Evolutionary conservation across 78 protist genomes (phyloP).

Genomic region (Speleostelium caveatum): DNA sequence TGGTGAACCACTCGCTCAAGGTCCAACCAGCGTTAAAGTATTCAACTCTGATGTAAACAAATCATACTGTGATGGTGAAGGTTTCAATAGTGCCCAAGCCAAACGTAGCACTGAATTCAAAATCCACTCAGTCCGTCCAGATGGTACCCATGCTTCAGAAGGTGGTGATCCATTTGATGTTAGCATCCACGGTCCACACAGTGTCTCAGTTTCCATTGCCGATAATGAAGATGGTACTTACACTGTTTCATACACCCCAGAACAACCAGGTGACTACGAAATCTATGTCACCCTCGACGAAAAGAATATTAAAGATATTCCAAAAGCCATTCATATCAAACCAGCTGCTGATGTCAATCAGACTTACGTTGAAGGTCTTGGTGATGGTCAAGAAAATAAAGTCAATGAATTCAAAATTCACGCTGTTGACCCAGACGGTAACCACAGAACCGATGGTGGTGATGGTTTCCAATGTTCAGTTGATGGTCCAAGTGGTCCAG

Average conservation of each 20-base stretch:
- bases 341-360: conserved; percentile 79
- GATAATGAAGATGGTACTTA: conserved; percentile 89
- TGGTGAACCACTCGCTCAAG: conserved; percentile 77
- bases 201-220: conserved; percentile 41
- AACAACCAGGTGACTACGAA: conserved; percentile 75
- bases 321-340: conserved; percentile 68
- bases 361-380: conserved; percentile 76
- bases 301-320: conserved; percentile 74
- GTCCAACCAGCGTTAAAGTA: conserved; percentile 32
- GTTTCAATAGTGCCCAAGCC: conserved; percentile 76
- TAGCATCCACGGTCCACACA: conserved; percentile 60
- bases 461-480: conserved; percentile 76
- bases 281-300: conserved; percentile 54
- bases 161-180: conserved; percentile 87
- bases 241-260: conserved; percentile 83
- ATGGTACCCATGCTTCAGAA: conserved; percentile 19
- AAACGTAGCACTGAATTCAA: conserved; percentile 79
- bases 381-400: conserved; percentile 63
- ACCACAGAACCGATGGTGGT: conserved; percentile 76
- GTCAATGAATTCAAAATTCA: conserved; percentile 65
- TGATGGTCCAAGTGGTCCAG: conserved; percentile 76
- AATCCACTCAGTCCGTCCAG: conserved; percentile 69
- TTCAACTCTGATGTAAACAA: conserved; percentile 49
- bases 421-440: conserved; percentile 78
- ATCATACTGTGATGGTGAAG: conserved; percentile 77